phyloP scores from a whole-genome alignment of 371 early-diverging fungal species.

The Zychaea mexicana region DNA sequence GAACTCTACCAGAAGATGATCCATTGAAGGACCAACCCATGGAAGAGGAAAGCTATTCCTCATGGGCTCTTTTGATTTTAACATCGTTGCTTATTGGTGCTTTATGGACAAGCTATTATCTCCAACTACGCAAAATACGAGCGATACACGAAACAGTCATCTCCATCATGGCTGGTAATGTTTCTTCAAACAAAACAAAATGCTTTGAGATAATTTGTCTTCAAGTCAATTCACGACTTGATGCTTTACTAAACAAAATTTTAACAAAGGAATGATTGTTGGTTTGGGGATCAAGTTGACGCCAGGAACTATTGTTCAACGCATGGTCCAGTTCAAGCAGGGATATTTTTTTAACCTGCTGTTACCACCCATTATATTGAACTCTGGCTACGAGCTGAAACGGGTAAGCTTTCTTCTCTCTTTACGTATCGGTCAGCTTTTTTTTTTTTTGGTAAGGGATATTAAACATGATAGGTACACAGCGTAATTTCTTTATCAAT shows the following conservation, averaged over 20 bases:
- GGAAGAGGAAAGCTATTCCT: constrained; percentile 77
- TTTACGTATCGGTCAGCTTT: background rate
- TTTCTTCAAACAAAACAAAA: no score
- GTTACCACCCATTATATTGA: constrained; percentile 94
- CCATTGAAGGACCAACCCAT: constrained; percentile 35
- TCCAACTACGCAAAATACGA: constrained; percentile 82
- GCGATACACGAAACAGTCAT: constrained; percentile 93
- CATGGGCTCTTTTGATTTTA: constrained; percentile 87
- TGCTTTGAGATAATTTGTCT: no score
- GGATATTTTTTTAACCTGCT: constrained; percentile 93
- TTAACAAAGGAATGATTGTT: constrained; percentile 87
- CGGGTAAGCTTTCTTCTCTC: constrained; percentile 45
- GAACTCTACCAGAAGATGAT: constrained; percentile 21
- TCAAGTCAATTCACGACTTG: no score
- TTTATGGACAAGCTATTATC: constrained; percentile 82
- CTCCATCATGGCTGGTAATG: constrained; percentile 88
- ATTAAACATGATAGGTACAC: background rate
- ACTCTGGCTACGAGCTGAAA: constrained; percentile 93
- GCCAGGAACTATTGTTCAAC: constrained; percentile 71
- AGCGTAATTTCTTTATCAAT: constrained; percentile 85
- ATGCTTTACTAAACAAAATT: no score
- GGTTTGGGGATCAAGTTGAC: constrained; percentile 82
- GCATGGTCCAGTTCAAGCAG: constrained; percentile 90
- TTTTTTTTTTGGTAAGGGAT: background rate
- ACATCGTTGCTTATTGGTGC: constrained; percentile 81